Evolutionary conservation across 768 basidiomycete species (phyloP).

Genomic region (Tubosaeta sp.): DNA sequence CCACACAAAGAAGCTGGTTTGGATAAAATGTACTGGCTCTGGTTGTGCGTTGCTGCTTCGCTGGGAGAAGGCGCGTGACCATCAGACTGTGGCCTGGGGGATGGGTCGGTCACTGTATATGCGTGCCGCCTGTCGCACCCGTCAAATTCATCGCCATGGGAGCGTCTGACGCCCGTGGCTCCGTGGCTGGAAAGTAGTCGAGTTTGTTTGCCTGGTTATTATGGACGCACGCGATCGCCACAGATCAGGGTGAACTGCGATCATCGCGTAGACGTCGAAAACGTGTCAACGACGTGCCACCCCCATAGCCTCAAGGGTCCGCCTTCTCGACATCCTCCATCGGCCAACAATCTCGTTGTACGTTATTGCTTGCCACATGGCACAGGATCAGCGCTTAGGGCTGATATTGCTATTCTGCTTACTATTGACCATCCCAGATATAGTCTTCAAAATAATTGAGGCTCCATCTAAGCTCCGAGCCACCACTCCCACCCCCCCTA

Average conservation of each 20-base stretch:
- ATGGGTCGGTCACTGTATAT: background rate
- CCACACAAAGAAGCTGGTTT: background rate
- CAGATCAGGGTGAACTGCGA: slow-evolving; percentile 18
- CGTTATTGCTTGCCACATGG: slow-evolving; percentile 3
- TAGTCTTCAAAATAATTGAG: slow-evolving; percentile 62
- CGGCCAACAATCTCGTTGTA: slow-evolving; percentile 1
- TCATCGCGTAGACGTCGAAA: slow-evolving; percentile 25
- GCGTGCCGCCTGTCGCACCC: slow-evolving; percentile 9
- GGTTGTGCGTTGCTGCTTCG: background rate
- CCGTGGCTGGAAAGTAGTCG: slow-evolving; percentile 9
- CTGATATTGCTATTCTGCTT: background rate
- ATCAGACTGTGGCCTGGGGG: background rate
- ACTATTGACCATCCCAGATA: slow-evolving; percentile 65
- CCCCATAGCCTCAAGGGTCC: slow-evolving; percentile 16
- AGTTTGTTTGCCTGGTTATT: too few species aligned
- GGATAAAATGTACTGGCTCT: background rate
- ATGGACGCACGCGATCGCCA: slow-evolving; percentile 12
- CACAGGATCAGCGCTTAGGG: slow-evolving; percentile 2
- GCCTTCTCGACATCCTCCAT: slow-evolving; percentile 9
- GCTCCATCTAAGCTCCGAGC: slow-evolving; percentile 71
- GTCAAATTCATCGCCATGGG: slow-evolving; percentile 24
- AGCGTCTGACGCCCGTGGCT: slow-evolving; percentile 11
- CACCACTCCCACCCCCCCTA: slow-evolving; percentile 40
- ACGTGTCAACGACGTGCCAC: slow-evolving; percentile 15
- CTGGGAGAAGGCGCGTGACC: background rate